A percentile compares a stretch with the other conserved stretches of the same genome.
These are phyloP conservation scores for Aspergillus aculeatinus DNA, from an alignment of 2,329 filamentous ascomycete species.

Conservation along the genomic window DNA sequence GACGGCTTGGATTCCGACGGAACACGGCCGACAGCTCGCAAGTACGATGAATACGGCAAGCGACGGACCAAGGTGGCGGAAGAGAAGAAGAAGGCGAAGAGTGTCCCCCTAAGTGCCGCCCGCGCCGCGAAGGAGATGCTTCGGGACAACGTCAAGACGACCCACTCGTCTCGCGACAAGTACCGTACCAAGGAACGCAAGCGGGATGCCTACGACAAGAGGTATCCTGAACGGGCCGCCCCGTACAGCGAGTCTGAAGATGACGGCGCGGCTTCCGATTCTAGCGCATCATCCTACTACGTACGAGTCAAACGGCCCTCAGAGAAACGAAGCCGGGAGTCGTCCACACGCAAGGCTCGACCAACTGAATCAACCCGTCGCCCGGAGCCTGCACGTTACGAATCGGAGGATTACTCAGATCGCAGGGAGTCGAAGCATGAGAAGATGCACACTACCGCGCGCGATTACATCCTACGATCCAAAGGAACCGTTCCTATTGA, in stretches of 20 bases:
- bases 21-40: conserved; percentile 38
- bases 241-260: conserved; percentile 34
- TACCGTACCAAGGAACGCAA: conserved; percentile 44
- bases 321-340: conserved; percentile 25
- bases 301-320: conserved; percentile 22
- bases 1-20: conserved; percentile 39
- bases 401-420: conserved; percentile 27
- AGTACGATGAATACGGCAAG: conserved; percentile 39
- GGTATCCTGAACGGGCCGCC: conserved; percentile 23
- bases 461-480: conserved; percentile 42
- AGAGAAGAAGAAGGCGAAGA: conserved; percentile 41
- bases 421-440: conserved; percentile 35
- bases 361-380: conserved; percentile 24
- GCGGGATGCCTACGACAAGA: conserved; percentile 43
- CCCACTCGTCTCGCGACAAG: conserved; percentile 38
- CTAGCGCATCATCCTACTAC: conserved; percentile 25
- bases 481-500: conserved; percentile 25
- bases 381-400: conserved; percentile 21
- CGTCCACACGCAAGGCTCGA: conserved; percentile 23
- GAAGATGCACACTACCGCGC: conserved; percentile 29
- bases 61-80: conserved; percentile 34
- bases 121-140: conserved; percentile 33
- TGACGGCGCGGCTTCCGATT: conserved; percentile 33
- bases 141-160: conserved; percentile 33
- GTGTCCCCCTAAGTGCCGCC: conserved; percentile 25